These are phyloP conservation scores for Naganishia onofrii DNA, from an alignment of 768 basidiomycete species.

Conservation along the genomic window DNA sequence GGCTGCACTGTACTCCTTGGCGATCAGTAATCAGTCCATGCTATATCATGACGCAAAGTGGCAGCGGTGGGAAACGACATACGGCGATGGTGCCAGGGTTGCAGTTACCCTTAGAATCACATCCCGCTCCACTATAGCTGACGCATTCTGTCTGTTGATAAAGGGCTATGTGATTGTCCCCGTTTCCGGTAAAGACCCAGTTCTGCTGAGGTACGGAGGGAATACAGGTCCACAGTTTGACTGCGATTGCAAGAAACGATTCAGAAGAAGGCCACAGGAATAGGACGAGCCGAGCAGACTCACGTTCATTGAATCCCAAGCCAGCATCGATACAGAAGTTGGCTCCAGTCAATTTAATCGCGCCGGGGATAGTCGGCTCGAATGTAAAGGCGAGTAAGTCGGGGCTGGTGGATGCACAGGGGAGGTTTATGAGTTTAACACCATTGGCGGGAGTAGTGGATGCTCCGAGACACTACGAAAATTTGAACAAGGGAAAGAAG, in stretches of 20 bases:
- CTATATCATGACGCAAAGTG: too few relatives aligned
- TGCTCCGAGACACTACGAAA: slow-evolving; percentile 6
- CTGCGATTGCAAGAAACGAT: background rate
- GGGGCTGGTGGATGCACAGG: background rate
- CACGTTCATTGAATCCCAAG: background rate
- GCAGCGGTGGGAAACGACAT: background rate
- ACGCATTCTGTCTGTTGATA: slow-evolving; percentile 2
- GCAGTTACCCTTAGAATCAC: slow-evolving; percentile 16
- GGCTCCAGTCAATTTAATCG: slow-evolving; percentile 24
- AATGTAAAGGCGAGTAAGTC: slow-evolving; percentile 3
- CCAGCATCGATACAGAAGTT: slow-evolving; percentile 38
- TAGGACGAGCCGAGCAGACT: background rate
- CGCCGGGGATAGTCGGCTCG: background rate
- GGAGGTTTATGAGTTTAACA: slow-evolving; percentile 10
- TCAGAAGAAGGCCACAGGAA: too few relatives aligned
- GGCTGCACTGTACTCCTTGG: background rate
- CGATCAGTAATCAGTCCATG: too few relatives aligned
- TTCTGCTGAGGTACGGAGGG: background rate
- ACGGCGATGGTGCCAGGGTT: slow-evolving; percentile 4
- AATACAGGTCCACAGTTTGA: slow-evolving; percentile 29
- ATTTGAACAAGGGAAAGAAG: background rate
- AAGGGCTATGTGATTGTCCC: slow-evolving; percentile 24
- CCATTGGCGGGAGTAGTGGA: background rate
- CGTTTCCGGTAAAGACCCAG: background rate
- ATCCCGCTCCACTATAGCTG: slow-evolving; percentile 12